Evolutionary conservation across 768 basidiomycete species (phyloP).

Genomic region (Lyophyllum shimeji): DNA sequence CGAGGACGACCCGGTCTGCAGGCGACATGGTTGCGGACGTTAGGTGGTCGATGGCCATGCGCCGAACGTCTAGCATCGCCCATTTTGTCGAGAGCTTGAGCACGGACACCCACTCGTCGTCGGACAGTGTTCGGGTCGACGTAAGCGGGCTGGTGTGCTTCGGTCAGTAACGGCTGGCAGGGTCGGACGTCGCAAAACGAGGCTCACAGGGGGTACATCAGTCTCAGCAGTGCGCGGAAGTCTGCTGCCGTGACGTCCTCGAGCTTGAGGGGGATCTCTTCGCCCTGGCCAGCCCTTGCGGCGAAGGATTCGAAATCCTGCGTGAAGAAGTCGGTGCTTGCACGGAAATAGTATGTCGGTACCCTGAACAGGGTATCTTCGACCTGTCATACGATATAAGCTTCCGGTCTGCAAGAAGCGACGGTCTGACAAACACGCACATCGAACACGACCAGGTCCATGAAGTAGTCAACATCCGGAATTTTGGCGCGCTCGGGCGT

Average conservation of each 20-base stretch:
- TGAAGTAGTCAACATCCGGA: constrained; percentile 6
- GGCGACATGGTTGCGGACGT: constrained; percentile 2
- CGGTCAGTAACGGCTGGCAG: background rate
- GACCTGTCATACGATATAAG: background rate
- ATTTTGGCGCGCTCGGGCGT: background rate
- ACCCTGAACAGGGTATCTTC: constrained; percentile 10
- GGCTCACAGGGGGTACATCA: constrained; percentile 11
- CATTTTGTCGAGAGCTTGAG: constrained; percentile 15
- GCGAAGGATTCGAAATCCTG: background rate
- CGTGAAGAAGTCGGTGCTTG: constrained; percentile 9
- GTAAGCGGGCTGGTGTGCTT: background rate
- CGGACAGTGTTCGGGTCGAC: constrained; percentile 3
- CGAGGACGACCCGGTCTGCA: constrained; percentile 7
- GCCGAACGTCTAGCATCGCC: constrained; percentile 15
- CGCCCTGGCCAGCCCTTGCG: background rate
- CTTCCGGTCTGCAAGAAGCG: background rate
- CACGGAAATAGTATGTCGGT: constrained; percentile 5
- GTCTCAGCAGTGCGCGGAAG: constrained; percentile 11
- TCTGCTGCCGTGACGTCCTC: constrained; percentile 9
- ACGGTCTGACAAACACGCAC: background rate
- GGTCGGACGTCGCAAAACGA: background rate
- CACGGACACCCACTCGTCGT: constrained; percentile 12
- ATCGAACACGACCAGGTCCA: constrained; percentile 9
- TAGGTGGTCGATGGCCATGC: constrained; percentile 11
- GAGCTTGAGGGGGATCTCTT: background rate